Evolutionary conservation across 768 basidiomycete genomes (phyloP).

Genomic region (Phanerochaete carnosa): DNA sequence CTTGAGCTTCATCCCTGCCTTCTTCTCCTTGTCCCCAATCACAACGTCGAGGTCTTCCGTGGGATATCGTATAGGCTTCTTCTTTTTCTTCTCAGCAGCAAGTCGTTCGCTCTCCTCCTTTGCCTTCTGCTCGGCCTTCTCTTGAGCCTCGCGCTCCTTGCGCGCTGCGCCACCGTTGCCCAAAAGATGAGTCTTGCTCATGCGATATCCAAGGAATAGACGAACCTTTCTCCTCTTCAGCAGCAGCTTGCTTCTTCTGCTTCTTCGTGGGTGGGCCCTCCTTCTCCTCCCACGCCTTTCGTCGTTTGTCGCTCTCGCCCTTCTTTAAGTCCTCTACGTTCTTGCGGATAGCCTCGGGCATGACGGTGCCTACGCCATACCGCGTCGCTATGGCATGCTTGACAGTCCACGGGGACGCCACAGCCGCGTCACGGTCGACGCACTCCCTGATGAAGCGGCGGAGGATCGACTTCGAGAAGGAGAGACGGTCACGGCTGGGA

Average conservation of each 20-base stretch:
- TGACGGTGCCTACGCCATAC: conserved; percentile 81
- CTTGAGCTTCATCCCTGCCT: conserved; percentile 65
- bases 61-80: conserved; percentile 87
- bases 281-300: conserved; percentile 87
- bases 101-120: conserved; percentile 72
- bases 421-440: conserved; percentile 86
- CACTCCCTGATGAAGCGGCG: conserved; percentile 96
- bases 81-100: conserved; percentile 80
- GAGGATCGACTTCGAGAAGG: conserved; percentile 96
- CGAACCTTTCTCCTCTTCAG: conserved; percentile 73
- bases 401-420: conserved; percentile 95
- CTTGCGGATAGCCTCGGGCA: conserved; percentile 81
- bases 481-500: conserved; percentile 84
- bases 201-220: neutral
- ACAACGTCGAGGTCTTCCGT: conserved; percentile 89
- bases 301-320: conserved; percentile 89
- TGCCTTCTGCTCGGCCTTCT: conserved; percentile 60
- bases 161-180: conserved; percentile 45
- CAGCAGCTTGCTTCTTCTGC: conserved; percentile 72
- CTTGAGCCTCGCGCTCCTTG: conserved; percentile 65
- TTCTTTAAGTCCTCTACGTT: conserved; percentile 80
- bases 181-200: conserved; percentile 7
- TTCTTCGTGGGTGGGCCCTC: conserved; percentile 80
- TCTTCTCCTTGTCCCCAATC: conserved; percentile 78
- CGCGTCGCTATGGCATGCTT: conserved; percentile 80